Percentiles rank a stretch among this genome's conserved stretches.
These are phyloP conservation scores for Hypholoma fasciculare DNA, from an alignment of 768 basidiomycete species.

Conservation along the genomic window DNA sequence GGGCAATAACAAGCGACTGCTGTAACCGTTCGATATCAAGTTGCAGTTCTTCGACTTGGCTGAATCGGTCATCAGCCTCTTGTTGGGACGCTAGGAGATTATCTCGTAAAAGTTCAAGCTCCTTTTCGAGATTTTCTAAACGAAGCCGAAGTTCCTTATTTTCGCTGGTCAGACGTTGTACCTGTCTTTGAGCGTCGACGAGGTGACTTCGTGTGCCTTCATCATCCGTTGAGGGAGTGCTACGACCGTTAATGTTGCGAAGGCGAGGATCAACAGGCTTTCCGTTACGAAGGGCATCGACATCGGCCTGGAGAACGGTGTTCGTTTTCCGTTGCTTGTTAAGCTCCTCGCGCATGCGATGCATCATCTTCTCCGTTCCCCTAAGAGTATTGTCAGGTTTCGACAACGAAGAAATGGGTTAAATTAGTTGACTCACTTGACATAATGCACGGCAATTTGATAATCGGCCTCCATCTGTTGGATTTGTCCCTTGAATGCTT, in stretches of 20 bases:
- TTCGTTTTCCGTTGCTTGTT: conserved; percentile 88
- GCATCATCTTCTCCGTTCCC: conserved; percentile 98
- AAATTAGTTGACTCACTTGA: conserved; percentile 64
- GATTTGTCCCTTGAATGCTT: conserved; percentile 75
- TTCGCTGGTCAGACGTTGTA: conserved; percentile 67
- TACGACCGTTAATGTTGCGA: conserved; percentile 68
- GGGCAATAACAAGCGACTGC: conserved; percentile 69
- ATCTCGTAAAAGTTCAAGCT: conserved; percentile 70
- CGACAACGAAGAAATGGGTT: conserved; percentile 4
- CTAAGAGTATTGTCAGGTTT: conserved; percentile 35
- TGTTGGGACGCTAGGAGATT: conserved; percentile 70
- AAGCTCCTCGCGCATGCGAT: conserved; percentile 93
- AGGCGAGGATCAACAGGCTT: conserved; percentile 47
- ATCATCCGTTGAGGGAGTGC: conserved; percentile 79
- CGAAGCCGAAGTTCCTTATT: conserved; percentile 77
- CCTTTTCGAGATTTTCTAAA: conserved; percentile 72
- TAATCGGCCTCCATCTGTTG: conserved; percentile 95
- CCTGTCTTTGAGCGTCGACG: conserved; percentile 76
- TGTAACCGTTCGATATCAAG: conserved; percentile 78
- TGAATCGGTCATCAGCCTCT: conserved; percentile 76
- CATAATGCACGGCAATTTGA: conserved; percentile 94
- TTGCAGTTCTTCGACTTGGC: conserved; percentile 77
- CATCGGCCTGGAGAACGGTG: conserved; percentile 77
- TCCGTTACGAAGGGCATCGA: conserved; percentile 69
- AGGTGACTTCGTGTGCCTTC: conserved; percentile 71